Evolutionary conservation across 495 filamentous ascomycete species (phyloP).

Genomic region (Poronia punctata): DNA sequence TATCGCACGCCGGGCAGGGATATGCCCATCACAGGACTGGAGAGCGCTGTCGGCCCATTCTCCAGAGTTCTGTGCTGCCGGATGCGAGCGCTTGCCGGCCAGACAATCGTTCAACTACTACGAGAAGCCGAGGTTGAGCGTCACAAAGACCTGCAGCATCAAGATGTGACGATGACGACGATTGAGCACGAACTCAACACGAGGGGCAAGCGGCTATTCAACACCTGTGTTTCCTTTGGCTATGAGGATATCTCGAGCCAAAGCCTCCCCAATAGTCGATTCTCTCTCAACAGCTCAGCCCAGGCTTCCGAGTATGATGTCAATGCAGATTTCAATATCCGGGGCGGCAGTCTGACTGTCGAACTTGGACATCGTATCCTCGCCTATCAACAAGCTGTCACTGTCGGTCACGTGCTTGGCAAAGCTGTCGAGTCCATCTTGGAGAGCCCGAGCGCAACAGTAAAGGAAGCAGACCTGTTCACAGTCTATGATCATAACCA

Average conservation of each 20-base stretch:
- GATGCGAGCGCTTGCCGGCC: conserved; percentile 24
- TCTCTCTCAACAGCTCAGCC: conserved; percentile 31
- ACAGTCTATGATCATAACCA: conserved; percentile 36
- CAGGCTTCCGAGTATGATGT: conserved; percentile 40
- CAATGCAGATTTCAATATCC: conserved; percentile 33
- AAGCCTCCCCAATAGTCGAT: conserved; percentile 9
- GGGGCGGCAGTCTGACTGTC: conserved; percentile 28
- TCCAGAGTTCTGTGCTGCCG: conserved; percentile 33
- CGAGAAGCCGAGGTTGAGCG: conserved; percentile 30
- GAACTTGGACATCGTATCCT: conserved; percentile 40
- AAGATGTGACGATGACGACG: conserved; percentile 35
- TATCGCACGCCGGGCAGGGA: conserved; percentile 37
- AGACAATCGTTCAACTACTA: conserved; percentile 25
- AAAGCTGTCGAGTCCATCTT: conserved; percentile 37
- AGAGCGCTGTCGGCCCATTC: conserved; percentile 36
- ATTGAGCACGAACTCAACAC: conserved; percentile 38
- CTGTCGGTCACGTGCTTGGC: conserved; percentile 35
- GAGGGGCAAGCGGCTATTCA: conserved; percentile 36
- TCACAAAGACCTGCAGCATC: conserved; percentile 28
- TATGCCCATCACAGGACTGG: conserved; percentile 28
- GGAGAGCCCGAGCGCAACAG: conserved; percentile 23
- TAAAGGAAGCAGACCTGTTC: conserved; percentile 38
- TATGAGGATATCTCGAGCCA: conserved; percentile 26
- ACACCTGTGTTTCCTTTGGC: conserved; percentile 39
- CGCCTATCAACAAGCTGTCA: conserved; percentile 31